These are phyloP conservation scores for Pigoraptor vietnamica DNA, from an alignment of 78 protist genomes.

Conservation along the genomic window DNA sequence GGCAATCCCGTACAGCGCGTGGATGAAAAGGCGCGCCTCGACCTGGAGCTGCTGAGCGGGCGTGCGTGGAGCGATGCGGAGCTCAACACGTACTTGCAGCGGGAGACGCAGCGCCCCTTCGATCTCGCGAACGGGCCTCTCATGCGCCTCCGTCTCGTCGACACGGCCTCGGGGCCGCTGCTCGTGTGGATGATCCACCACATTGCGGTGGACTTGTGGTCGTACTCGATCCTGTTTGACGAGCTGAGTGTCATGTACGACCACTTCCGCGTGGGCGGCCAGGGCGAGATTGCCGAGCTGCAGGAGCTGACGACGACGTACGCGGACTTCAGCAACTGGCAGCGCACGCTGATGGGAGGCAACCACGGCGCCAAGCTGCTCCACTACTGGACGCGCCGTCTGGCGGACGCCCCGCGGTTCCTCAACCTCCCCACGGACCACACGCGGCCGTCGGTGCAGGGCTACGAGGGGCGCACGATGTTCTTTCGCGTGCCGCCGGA, in stretches of 20 bases:
- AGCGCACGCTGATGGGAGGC: background rate
- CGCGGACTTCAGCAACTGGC: background rate
- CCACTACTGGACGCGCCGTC: background rate
- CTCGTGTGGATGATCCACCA: background rate
- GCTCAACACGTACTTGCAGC: background rate
- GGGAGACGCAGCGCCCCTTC: background rate
- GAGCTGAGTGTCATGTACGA: background rate
- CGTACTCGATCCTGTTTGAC: background rate
- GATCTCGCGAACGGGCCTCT: background rate
- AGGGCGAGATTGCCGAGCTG: background rate
- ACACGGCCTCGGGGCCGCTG: background rate
- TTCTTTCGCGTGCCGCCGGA: background rate
- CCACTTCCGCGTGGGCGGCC: background rate
- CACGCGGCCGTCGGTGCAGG: background rate
- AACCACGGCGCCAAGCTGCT: background rate
- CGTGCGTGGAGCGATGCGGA: background rate
- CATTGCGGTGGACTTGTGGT: background rate
- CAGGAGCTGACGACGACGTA: background rate
- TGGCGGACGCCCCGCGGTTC: background rate
- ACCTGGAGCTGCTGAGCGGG: background rate
- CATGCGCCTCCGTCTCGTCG: background rate
- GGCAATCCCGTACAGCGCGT: background rate
- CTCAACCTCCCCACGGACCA: background rate
- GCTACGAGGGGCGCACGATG: background rate
- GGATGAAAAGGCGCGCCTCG: background rate